Evolutionary conservation across 31 red algal genomes (phyloP), one percentile per base, ranked within the genome.

Genomic region (Endocladia muricata): DNA sequence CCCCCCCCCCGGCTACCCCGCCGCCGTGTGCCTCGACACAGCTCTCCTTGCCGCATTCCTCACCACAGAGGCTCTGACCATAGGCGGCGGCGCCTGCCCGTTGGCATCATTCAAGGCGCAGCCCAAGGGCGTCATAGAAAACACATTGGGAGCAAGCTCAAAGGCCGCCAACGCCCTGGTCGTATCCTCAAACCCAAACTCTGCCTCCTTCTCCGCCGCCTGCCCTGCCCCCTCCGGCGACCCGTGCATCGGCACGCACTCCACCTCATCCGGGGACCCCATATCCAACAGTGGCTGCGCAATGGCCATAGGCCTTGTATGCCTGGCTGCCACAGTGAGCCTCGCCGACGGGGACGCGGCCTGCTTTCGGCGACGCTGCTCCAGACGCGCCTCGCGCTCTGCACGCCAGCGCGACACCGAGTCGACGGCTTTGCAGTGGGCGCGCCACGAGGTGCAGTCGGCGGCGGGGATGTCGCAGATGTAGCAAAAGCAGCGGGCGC

Each of bases 401-500:
- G 39, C 61, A 21, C 61, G 25, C 61, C 61, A 67, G 32, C 39
- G 32, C 30, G 32, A 34, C n/a, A 67, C 61, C 4, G 23, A 36
- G 33, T 67, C 61, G 33, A 49, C 35, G 31, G 75, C 84, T 25
- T 79, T 88, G 15, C 41, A 68, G 37, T 88, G 84, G 25, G 36
- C 61, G 23, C 28, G 54, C 84, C 84, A 88, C 41, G 71, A 49
- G 11, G 21, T 72, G 44, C 84, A 88, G 1, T 78, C 43, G 1
- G 84, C 37, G 19, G 84, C 75, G 26, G 44, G 19, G 2, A 88
- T 49, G 31, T 88, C 84, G 32, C 84, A 88, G 5, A 88, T 66
- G 49, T 79, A 88, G 54, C 84, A 88, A 49, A 59, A 88, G 26
- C 84, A 88, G 22, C 32, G 52, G 2, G 57, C 54, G 38, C 84